These are phyloP conservation scores for Rhypophila decipiens DNA, from an alignment of 495 filamentous ascomycete species.

Conservation along the genomic window DNA sequence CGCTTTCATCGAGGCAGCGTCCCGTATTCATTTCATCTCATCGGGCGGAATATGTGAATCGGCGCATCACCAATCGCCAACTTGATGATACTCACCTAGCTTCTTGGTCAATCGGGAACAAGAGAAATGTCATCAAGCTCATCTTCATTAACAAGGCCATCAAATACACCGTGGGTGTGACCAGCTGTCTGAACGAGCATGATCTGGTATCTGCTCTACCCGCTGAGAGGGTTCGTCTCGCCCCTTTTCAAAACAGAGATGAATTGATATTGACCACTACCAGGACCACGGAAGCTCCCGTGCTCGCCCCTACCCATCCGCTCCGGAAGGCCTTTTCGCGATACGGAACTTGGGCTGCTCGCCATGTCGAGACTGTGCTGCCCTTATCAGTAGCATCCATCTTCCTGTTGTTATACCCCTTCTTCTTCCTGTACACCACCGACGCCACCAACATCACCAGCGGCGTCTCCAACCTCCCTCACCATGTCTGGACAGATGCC, in stretches of 20 bases:
- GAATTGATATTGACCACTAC: slow-evolving; percentile 5
- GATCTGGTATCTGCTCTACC: slow-evolving; percentile 61
- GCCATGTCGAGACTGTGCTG: slow-evolving; percentile 60
- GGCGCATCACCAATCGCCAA: too few relatives aligned
- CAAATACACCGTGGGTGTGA: slow-evolving; percentile 4
- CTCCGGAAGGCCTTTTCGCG: slow-evolving; percentile 53
- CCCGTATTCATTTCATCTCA: too few relatives aligned
- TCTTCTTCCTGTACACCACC: slow-evolving; percentile 60
- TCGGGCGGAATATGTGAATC: too few relatives aligned
- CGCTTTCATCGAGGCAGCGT: too few relatives aligned
- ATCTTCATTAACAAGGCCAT: neutral
- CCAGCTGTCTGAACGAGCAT: slow-evolving; percentile 20
- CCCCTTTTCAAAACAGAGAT: slow-evolving; percentile 8
- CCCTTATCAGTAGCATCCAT: slow-evolving; percentile 57
- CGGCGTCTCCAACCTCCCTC: slow-evolving; percentile 56
- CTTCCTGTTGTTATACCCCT: slow-evolving; percentile 57
- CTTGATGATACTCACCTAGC: neutral
- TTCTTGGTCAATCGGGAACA: neutral
- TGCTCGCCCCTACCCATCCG: slow-evolving; percentile 52
- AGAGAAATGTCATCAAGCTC: slow-evolving; percentile 8
- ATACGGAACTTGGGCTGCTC: slow-evolving; percentile 57
- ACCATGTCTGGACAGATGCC: slow-evolving; percentile 72
- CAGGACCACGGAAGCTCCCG: slow-evolving; percentile 58
- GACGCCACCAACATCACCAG: slow-evolving; percentile 52
- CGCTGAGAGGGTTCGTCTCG: slow-evolving; percentile 53